Conservation (phyloP, 768 basidiomycete species). For the Xerocomellus amylosporus region DNA sequence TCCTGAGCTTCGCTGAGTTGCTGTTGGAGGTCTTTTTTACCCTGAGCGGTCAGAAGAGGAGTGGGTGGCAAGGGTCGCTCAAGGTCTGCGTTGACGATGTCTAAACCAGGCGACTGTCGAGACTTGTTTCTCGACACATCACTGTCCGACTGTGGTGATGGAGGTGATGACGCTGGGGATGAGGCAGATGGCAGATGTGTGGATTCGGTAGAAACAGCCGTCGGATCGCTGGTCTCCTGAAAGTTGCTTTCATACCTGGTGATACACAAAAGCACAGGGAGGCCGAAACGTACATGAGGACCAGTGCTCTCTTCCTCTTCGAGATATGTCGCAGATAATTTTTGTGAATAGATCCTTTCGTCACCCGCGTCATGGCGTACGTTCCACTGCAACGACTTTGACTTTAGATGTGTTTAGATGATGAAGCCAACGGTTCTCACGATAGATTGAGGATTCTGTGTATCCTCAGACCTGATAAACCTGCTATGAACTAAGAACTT, state of each 20-base stretch:
- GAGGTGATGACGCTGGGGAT: not conserved
- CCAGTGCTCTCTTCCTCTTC: too few relatives aligned
- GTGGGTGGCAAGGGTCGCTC: not conserved
- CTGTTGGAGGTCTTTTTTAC: not conserved
- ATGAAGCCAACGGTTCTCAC: slow-evolving; percentile 45
- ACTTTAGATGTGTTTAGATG: not conserved
- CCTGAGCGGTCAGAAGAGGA: not conserved
- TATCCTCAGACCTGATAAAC: slow-evolving; percentile 78
- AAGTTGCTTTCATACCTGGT: not conserved
- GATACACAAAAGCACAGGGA: not conserved
- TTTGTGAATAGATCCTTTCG: not conserved
- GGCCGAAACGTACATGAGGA: not conserved
- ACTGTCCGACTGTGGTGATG: not conserved
- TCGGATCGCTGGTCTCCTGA: not conserved
- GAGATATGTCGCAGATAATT: too few relatives aligned
- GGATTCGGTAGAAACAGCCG: too few relatives aligned
- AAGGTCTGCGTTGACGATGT: not conserved
- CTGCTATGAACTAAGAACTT: slow-evolving; percentile 96
- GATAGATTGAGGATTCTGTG: slow-evolving; percentile 66
- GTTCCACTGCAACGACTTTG: not conserved
- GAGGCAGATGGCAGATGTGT: not conserved
- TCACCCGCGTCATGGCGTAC: not conserved
- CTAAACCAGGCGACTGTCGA: not conserved
- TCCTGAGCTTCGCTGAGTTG: not conserved
- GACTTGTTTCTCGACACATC: not conserved